phyloP scores from a whole-genome alignment of 1,139 yeast species.

The Magnusiomyces suaveolens region DNA sequence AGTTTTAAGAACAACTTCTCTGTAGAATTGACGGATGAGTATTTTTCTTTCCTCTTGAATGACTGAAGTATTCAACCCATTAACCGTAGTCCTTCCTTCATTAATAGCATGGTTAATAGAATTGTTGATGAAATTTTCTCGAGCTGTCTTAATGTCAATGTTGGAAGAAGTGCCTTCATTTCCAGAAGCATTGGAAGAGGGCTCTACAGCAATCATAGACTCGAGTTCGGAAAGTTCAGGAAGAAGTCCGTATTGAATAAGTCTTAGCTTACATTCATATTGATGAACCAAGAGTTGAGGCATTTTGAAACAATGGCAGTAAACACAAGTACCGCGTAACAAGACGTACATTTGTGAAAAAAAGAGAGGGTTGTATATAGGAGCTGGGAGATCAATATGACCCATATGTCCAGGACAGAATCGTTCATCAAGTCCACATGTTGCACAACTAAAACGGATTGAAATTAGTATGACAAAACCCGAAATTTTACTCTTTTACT shows the following conservation, averaged over 20 bases:
- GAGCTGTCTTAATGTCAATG: slow-evolving; percentile 32
- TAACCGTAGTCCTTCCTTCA: slow-evolving; percentile 59
- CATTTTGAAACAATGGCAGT: slow-evolving; percentile 78
- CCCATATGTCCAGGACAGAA: slow-evolving; percentile 98
- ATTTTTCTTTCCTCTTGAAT: slow-evolving; percentile 79
- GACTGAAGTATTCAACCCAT: slow-evolving; percentile 72
- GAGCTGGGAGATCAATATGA: slow-evolving; percentile 91
- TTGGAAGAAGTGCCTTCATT: slow-evolving; percentile 4
- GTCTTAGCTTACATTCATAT: slow-evolving; percentile 64
- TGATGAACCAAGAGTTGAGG: slow-evolving; percentile 60
- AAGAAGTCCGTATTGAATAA: slow-evolving; percentile 81
- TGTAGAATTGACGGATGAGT: slow-evolving; percentile 67
- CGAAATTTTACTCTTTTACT: neutral
- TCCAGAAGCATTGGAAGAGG: neutral
- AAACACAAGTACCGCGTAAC: slow-evolving; percentile 77
- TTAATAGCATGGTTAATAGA: slow-evolving; percentile 66
- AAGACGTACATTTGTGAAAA: slow-evolving; percentile 83
- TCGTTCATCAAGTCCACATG: slow-evolving; percentile 92
- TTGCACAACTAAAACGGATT: slow-evolving; percentile 47
- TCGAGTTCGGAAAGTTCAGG: slow-evolving; percentile 59
- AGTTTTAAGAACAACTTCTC: slow-evolving; percentile 59
- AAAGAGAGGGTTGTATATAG: slow-evolving; percentile 89
- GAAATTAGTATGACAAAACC: neutral
- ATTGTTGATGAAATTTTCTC: slow-evolving; percentile 62
- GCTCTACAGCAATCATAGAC: slow-evolving; percentile 14